A percentile compares a stretch with the other conserved stretches of the same genome.
phyloP scores from a whole-genome alignment of 2,329 filamentous ascomycete species.

The Pseudogymnoascus sp. region DNA sequence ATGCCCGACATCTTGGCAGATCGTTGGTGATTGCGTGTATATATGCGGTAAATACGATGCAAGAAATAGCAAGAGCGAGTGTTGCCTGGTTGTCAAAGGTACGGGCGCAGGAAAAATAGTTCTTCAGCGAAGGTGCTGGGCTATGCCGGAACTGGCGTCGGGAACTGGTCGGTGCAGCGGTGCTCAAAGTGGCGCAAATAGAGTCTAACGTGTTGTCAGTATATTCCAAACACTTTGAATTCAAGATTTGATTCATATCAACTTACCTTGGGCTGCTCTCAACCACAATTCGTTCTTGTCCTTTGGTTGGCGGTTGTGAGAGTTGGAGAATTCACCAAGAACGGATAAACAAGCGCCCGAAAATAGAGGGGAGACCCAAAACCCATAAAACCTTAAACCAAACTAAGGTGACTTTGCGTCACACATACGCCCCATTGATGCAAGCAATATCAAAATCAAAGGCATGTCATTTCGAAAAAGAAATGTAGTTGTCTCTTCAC shows the following conservation, averaged over 20 bases:
- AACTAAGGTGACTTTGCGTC: slow-evolving; percentile 1
- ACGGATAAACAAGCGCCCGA: slow-evolving; percentile 7
- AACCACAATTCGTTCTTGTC: background rate
- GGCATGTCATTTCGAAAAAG: slow-evolving; percentile 63
- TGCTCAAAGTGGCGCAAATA: background rate
- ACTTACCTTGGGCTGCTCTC: background rate
- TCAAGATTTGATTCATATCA: background rate
- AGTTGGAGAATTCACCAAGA: slow-evolving; percentile 4
- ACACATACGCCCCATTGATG: slow-evolving; percentile 2
- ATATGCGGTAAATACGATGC: background rate
- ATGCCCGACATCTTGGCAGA: slow-evolving; percentile 3
- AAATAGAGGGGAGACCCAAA: slow-evolving; percentile 3
- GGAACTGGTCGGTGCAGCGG: background rate
- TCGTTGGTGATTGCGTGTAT: background rate
- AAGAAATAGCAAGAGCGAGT: background rate
- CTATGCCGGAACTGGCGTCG: background rate
- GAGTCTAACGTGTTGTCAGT: background rate
- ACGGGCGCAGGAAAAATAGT: background rate
- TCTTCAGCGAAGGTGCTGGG: background rate
- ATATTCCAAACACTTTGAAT: background rate
- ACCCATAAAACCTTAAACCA: slow-evolving; percentile 3
- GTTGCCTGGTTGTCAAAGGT: background rate
- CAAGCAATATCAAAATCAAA: background rate
- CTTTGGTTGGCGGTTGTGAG: background rate
- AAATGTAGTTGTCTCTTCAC: slow-evolving; percentile 47